Base-by-base conservation (phyloP, 176 grass and related monocot species). In the Tuctoria greenei region DNA sequence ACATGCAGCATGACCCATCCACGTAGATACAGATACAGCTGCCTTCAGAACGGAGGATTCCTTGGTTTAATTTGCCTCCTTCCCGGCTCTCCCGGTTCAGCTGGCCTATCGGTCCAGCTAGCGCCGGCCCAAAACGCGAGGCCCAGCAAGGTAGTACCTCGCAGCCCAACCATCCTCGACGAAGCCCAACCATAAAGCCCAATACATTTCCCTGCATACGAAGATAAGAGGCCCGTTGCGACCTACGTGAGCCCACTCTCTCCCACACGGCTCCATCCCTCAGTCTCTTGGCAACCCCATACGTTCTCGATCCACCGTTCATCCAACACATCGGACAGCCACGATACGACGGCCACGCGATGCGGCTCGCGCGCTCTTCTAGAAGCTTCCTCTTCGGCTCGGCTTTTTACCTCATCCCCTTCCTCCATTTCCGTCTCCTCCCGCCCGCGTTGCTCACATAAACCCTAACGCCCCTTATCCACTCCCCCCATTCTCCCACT, bases 401-500 rank as follows among this genome's bases (percentile, higher is more conserved):
- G n/a, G 35, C 63, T 15, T 49, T 2, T 3, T 49, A 49, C 46
- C 63, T 74, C 77, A 69, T 75, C 83, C 67, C 12, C 46, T 52
- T 64, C 60, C 10, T 35, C 42, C 52, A 42, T 39, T 28, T 64
- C 69, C 14, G 18, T 34, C 43, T 31, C 31, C 31, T 3, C 69
- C 36, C 77, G 42, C 54, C 76, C 27, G 23, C 25, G 23, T 27
- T 15, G 71, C 34, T 13, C 69, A 75, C 34, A 70, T 37, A 78
- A 86, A 85, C 77, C 77, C 84, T 86, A 81, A 56, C 43, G 13
- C 6, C 36, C 63, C 64, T 63, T 86, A 75, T 81, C 77, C 64
- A 75, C 15, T 13, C 66, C 13, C 40, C 59, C 15, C 10, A 1
- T 25, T 26, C 12, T 50, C 27, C 17, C 59, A 2, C 56, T 9